phyloP scores from a whole-genome alignment of 2,329 filamentous ascomycete genomes.

The Ophiostoma piceae region DNA sequence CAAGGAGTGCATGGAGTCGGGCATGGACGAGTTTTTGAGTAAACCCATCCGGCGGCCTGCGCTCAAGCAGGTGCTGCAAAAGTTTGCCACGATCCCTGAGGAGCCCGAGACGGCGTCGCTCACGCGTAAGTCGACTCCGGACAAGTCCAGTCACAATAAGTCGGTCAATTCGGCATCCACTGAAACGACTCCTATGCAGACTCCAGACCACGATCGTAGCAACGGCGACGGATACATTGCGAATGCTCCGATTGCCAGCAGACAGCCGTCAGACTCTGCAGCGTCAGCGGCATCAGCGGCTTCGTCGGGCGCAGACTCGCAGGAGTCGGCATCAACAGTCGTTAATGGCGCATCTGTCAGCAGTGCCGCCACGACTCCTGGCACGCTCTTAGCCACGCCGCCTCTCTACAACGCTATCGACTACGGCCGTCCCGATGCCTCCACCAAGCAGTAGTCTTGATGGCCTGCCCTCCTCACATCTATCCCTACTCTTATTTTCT shows the following conservation, averaged over 20 bases:
- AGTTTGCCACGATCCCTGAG: constrained; percentile 75
- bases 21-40: constrained; percentile 84
- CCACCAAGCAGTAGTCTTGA: not conserved
- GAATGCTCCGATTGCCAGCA: not conserved
- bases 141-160: too few species aligned
- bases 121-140: not conserved
- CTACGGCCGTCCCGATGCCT: not conserved
- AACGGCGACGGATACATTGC: not conserved
- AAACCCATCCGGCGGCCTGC: constrained; percentile 75
- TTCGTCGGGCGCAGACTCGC: not conserved
- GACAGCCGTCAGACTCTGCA: not conserved
- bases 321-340: not conserved
- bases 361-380: not conserved
- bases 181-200: not conserved
- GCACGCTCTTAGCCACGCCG: not conserved
- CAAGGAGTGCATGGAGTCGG: constrained; percentile 77
- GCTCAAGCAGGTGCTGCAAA: constrained; percentile 78
- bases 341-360: not conserved
- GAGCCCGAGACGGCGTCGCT: constrained; percentile 48
- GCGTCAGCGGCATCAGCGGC: not conserved
- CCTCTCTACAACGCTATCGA: not conserved
- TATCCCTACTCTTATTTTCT: not conserved
- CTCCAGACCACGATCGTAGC: not conserved
- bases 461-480: not conserved
- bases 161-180: not conserved